Evolutionary conservation across 1,139 yeast genomes (phyloP), one percentile per base, ranked within the genome.

Genomic region (Saccharomycopsis hybrid): DNA sequence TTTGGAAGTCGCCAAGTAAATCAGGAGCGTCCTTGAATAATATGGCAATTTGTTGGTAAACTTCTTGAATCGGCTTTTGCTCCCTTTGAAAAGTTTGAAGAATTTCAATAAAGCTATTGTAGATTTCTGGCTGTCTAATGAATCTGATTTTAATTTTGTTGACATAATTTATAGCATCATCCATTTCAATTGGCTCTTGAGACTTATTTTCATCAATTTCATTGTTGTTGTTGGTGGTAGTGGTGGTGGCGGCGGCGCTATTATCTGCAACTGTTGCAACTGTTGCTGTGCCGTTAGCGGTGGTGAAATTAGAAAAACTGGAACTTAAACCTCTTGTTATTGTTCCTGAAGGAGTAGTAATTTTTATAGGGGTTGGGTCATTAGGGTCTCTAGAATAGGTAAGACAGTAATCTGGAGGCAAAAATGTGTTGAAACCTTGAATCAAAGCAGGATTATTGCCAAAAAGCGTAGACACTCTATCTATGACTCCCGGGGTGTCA

Each of bases 401-500:
- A 58, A 92, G 90, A 57, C 95, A 76, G 67, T 89, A 92, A 1
- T 98, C 99, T 11, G 96, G 96, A 1, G 99, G 99, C 57, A 92
- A 74, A 64, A 92, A 92, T 1, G 99, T 92, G 68, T 92, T 92
- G 68, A 92, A 94, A 0, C 99, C 98, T 68, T 92, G 97, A 56
- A 92, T 90, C 62, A 92, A 74, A 59, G 80, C 80, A 2, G 96
- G 96, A 65, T 89, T 96, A 4, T 97, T 98, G 55, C 90, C 78
- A 65, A 92, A 92, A 53, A 92, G 71, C 1, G 86, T 78, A 0
- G 97, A 88, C 1, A 92, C 98, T 54, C 98, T 75, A 63, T 89
- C 97, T 63, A 92, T 92, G 35, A 92, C 99, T 25, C 97, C 99
- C 0, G 97, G 97, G 1, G 99, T 92, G 65, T 92, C 97, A 61